Percentiles rank a stretch among this genome's conserved stretches.
phyloP scores from a whole-genome alignment of 1,284 basidiomycete genomes.

The Ceratobasidium sp. region DNA sequence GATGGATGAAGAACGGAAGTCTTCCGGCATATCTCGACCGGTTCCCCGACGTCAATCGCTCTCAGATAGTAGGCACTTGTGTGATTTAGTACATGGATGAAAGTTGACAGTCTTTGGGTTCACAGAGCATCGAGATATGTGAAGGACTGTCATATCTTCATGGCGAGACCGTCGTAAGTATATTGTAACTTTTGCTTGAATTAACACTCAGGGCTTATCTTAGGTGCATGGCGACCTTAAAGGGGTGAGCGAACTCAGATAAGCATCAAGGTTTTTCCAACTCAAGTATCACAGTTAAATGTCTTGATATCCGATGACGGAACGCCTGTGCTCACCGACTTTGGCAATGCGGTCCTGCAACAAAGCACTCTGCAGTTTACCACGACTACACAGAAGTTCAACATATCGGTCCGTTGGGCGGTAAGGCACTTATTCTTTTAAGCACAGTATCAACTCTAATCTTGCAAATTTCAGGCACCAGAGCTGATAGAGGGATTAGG shows the following conservation, averaged over 20 bases:
- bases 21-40: neutral
- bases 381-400: neutral
- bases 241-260: neutral
- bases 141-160: conserved; percentile 12
- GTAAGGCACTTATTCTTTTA: neutral
- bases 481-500: neutral
- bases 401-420: neutral
- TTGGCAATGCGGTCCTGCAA: conserved; percentile 9
- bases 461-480: neutral
- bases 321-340: conserved; percentile 7
- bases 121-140: neutral
- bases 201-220: neutral
- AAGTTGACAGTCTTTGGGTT: too few species aligned
- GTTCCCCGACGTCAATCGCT: neutral
- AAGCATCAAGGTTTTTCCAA: too few species aligned
- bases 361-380: neutral
- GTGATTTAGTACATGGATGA: neutral
- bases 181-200: neutral
- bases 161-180: neutral
- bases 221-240: conserved; percentile 11
- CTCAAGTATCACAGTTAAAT: neutral
- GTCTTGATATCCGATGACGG: conserved; percentile 1
- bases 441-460: neutral
- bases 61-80: neutral
- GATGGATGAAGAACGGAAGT: conserved; percentile 1